Evolutionary conservation across 306 rosid genomes (phyloP).

Genomic region (Crataegus laevigata): DNA sequence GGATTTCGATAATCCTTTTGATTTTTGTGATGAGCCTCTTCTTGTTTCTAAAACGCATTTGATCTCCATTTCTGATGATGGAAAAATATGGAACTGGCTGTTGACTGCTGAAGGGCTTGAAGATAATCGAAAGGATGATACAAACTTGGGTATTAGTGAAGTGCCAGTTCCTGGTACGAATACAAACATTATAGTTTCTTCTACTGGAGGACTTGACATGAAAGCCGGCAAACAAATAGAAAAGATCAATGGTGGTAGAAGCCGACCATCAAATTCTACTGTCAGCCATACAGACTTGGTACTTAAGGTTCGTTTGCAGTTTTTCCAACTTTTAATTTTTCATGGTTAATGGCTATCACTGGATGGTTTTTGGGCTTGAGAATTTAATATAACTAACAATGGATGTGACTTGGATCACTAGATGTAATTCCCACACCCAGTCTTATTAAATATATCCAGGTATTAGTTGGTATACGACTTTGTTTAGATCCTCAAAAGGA

Average conservation of each 20-base stretch:
- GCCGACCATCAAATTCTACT: slow-evolving; percentile 27
- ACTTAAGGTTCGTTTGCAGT: slow-evolving; percentile 50
- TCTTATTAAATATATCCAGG: neutral
- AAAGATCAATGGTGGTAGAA: slow-evolving; percentile 25
- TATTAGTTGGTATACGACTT: neutral
- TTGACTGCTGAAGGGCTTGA: slow-evolving; percentile 64
- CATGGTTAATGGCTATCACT: slow-evolving; percentile 10
- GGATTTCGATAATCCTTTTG: slow-evolving; percentile 88
- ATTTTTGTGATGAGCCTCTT: slow-evolving; percentile 50
- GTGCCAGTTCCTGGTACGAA: slow-evolving; percentile 29
- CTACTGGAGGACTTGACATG: slow-evolving; percentile 29
- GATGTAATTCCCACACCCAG: neutral
- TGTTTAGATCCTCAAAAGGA: neutral
- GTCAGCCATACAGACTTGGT: slow-evolving; percentile 39
- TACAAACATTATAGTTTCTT: slow-evolving; percentile 28
- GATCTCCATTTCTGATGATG: slow-evolving; percentile 94
- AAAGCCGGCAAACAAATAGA: slow-evolving; percentile 38
- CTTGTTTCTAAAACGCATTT: slow-evolving; percentile 59
- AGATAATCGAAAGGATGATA: slow-evolving; percentile 41
- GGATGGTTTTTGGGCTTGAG: slow-evolving; percentile 4
- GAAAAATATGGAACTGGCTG: slow-evolving; percentile 95
- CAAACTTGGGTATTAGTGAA: slow-evolving; percentile 28
- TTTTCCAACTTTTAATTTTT: neutral
- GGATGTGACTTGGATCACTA: neutral
- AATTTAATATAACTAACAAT: neutral